Evolutionary conservation across 2,329 filamentous ascomycete genomes (phyloP).

Genomic region (Xylaria sp.): DNA sequence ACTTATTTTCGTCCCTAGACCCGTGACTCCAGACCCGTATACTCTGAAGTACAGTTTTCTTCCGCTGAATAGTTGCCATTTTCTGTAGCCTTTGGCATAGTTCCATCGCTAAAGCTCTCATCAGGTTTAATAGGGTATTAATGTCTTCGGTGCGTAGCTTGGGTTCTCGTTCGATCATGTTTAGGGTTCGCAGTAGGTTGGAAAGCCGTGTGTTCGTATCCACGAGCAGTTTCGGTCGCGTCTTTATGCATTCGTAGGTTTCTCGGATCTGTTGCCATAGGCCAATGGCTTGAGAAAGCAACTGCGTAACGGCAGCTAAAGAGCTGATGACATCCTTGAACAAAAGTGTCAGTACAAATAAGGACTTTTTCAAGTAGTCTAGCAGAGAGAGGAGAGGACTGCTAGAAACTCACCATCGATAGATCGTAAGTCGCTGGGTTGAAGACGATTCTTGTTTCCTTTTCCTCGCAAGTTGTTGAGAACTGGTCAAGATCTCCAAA

Average conservation of each 20-base stretch:
- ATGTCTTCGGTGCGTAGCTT: constrained; percentile 2
- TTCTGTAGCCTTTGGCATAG: neutral
- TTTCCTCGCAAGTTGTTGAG: neutral
- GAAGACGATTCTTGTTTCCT: neutral
- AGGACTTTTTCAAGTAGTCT: neutral
- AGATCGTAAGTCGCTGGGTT: neutral
- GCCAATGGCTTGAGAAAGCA: constrained; percentile 10
- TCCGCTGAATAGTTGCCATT: constrained; percentile 3
- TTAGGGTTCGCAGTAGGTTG: neutral
- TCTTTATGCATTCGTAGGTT: neutral
- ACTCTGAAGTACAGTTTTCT: neutral
- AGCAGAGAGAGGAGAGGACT: neutral
- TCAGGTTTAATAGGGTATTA: constrained; percentile 1
- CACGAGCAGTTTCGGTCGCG: neutral
- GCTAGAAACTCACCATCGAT: neutral
- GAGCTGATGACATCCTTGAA: constrained; percentile 9
- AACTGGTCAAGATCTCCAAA: neutral
- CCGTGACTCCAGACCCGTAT: constrained; percentile 5
- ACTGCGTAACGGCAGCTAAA: neutral
- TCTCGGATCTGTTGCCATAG: constrained; percentile 7
- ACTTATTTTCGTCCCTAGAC: constrained; percentile 5
- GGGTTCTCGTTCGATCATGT: neutral
- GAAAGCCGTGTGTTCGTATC: neutral
- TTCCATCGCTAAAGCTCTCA: neutral
- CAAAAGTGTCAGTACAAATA: neutral